phyloP scores from a whole-genome alignment of 768 basidiomycete genomes.

The Leucosporidium creatinivorum region DNA sequence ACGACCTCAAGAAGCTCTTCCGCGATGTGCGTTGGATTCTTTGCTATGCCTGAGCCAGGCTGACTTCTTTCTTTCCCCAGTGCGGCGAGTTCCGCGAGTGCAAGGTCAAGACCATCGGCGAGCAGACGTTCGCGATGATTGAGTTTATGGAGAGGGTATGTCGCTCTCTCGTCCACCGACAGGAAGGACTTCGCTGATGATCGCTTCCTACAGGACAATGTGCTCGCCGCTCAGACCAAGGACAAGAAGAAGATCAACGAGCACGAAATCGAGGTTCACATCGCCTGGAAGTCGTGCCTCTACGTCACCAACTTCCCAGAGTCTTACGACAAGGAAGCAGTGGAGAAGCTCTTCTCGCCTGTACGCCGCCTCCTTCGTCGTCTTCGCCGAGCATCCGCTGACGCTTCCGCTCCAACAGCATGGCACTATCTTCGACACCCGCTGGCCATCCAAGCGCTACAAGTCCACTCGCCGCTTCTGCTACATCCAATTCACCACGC shows the following conservation, averaged over 20 bases:
- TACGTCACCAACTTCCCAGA: slow-evolving; percentile 96
- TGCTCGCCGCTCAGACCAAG: slow-evolving; percentile 82
- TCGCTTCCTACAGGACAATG: slow-evolving; percentile 52
- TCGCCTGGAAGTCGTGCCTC: slow-evolving; percentile 88
- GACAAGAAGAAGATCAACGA: slow-evolving; percentile 81
- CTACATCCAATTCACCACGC: slow-evolving; percentile 82
- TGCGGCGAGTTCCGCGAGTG: slow-evolving; percentile 81
- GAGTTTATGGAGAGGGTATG: slow-evolving; percentile 69
- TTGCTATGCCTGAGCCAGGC: neutral
- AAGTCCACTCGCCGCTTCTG: slow-evolving; percentile 84
- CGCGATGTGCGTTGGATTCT: slow-evolving; percentile 60
- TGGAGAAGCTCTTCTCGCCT: slow-evolving; percentile 62
- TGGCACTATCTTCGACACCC: slow-evolving; percentile 83
- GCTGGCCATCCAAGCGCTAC: slow-evolving; percentile 98
- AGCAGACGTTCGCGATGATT: slow-evolving; percentile 67
- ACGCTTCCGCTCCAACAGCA: slow-evolving; percentile 51
- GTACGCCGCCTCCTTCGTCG: neutral
- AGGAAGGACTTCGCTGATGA: slow-evolving; percentile 4
- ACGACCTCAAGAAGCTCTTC: slow-evolving; percentile 66
- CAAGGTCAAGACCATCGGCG: slow-evolving; percentile 60
- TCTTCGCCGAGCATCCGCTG: slow-evolving; percentile 7
- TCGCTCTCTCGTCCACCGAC: slow-evolving; percentile 11
- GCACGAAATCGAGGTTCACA: slow-evolving; percentile 71
- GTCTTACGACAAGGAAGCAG: slow-evolving; percentile 63
- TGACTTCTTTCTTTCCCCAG: slow-evolving; percentile 44